phyloP scores from a whole-genome alignment of 202 grass and related monocot genomes.

The Carex sylvatica region DNA sequence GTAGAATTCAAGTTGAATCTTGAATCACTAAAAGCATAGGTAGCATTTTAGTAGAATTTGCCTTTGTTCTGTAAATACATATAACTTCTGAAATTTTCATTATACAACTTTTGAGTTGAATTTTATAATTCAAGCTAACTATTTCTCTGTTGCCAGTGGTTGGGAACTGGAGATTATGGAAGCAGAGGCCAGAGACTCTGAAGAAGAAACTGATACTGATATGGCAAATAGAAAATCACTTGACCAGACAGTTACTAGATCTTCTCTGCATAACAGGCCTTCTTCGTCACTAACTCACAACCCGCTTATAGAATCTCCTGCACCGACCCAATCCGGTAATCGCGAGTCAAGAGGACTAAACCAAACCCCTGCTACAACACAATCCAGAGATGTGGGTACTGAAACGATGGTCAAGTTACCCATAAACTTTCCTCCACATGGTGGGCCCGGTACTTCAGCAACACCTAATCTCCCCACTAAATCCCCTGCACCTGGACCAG shows the following conservation, averaged over 20 bases:
- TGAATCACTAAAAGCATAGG: neutral
- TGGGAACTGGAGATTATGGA: constrained; percentile 88
- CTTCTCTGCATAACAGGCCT: neutral
- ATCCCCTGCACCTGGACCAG: constrained; percentile 13
- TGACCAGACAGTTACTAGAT: constrained; percentile 8
- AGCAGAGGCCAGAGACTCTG: constrained; percentile 66
- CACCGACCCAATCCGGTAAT: neutral
- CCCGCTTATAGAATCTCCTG: constrained; percentile 1
- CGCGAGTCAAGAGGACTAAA: neutral
- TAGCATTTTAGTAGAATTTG: neutral
- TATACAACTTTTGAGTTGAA: constrained; percentile 1
- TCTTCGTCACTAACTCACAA: neutral
- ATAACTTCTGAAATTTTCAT: neutral
- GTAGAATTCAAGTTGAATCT: constrained; percentile 1
- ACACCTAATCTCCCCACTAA: constrained; percentile 16
- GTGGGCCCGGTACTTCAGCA: neutral
- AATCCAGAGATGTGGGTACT: neutral
- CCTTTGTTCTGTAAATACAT: neutral
- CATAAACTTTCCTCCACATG: neutral
- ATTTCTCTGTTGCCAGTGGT: constrained; percentile 47
- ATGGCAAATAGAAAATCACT: constrained; percentile 7
- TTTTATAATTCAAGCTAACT: constrained; percentile 7
- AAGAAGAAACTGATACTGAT: constrained; percentile 52
- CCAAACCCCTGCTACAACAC: neutral
- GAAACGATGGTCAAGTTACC: neutral